These are phyloP conservation scores for Corymbia citriodora DNA, from an alignment of 441 rosid genomes.

Conservation along the genomic window DNA sequence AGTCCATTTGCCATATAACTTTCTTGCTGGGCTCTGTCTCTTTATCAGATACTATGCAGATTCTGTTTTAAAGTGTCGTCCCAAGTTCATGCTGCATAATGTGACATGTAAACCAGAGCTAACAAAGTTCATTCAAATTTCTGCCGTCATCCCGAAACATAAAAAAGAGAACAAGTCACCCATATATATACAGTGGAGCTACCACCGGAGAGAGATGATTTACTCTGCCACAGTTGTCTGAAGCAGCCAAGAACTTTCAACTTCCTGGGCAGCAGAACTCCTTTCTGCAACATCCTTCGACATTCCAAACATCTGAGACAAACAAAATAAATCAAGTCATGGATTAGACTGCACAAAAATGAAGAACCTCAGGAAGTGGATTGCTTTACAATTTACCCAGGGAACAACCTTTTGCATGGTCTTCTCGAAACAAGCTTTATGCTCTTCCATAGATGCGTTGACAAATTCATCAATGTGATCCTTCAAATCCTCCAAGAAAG, in stretches of 20 bases:
- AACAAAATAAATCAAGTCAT: neutral
- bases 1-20: neutral
- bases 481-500: slow-evolving; percentile 69
- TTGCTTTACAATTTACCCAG: neutral
- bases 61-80: neutral
- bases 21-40: neutral
- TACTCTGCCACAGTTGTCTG: slow-evolving; percentile 45
- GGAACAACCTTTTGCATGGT: slow-evolving; percentile 56
- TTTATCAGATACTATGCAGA: neutral
- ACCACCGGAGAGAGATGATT: neutral
- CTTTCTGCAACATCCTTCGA: slow-evolving; percentile 53
- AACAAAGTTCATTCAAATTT: neutral
- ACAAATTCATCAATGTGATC: slow-evolving; percentile 86
- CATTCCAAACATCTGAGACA: slow-evolving; percentile 58
- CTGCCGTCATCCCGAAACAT: neutral
- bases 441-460: slow-evolving; percentile 83
- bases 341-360: neutral
- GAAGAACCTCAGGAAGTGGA: neutral
- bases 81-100: neutral
- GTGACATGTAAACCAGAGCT: neutral
- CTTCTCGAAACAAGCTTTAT: slow-evolving; percentile 75
- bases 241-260: slow-evolving; percentile 57
- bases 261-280: slow-evolving; percentile 41
- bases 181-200: neutral
- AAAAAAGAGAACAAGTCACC: neutral